phyloP scores from a whole-genome alignment of 1,139 yeast species.

The Kodamaea suecica region DNA sequence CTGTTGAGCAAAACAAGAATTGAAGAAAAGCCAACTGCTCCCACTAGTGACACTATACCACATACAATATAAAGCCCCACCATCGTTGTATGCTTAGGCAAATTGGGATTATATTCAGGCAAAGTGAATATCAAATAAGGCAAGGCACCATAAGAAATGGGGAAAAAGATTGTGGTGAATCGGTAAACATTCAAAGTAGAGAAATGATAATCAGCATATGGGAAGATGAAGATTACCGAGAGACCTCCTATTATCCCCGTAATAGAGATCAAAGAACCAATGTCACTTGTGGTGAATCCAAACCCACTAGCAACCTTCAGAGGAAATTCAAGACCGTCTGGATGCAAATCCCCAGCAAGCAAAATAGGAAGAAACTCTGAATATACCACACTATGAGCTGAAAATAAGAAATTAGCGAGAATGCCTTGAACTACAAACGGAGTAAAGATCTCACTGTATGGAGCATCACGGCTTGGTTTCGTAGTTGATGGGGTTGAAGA shows the following conservation, averaged over 20 bases:
- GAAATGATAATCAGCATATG: conserved; percentile 22
- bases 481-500: too few species aligned
- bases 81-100: conserved; percentile 9
- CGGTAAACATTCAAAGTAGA: conserved; percentile 23
- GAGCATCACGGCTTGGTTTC: too few species aligned
- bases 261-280: conserved; percentile 24
- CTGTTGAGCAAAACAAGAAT: conserved; percentile 43
- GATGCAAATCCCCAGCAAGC: conserved; percentile 19
- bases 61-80: conserved; percentile 3
- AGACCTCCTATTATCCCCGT: conserved; percentile 26
- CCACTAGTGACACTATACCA: conserved; percentile 4
- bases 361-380: conserved; percentile 23
- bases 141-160: conserved; percentile 20
- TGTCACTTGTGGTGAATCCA: conserved; percentile 19
- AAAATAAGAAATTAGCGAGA: conserved; percentile 18
- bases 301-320: conserved; percentile 21
- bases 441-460: conserved; percentile 17
- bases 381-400: conserved; percentile 20
- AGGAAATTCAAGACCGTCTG: conserved; percentile 18
- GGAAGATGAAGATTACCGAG: conserved; percentile 23
- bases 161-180: conserved; percentile 20
- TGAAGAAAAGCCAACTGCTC: conserved; percentile 10
- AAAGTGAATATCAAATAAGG: conserved; percentile 24
- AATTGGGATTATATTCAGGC: conserved; percentile 15
- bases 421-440: conserved; percentile 22